These are phyloP conservation scores for Russula sp. DNA, from an alignment of 768 basidiomycete species.

Conservation along the genomic window DNA sequence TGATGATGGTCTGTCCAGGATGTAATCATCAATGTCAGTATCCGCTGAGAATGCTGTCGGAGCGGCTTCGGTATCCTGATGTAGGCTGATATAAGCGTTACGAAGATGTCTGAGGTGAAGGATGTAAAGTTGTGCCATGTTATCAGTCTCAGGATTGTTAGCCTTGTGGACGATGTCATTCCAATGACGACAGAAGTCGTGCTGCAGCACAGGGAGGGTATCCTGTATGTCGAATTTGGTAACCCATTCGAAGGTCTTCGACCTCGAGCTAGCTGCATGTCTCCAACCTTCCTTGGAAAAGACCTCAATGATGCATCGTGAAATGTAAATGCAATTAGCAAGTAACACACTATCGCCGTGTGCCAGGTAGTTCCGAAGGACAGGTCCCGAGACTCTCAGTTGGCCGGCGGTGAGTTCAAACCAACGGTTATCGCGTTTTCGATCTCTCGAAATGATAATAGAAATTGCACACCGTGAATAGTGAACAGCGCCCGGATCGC, in stretches of 20 bases:
- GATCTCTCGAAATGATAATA: background rate
- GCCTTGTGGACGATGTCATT: background rate
- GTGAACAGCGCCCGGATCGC: background rate
- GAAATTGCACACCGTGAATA: background rate
- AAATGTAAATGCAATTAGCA: background rate
- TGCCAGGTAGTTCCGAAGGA: background rate
- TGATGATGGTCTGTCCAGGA: background rate
- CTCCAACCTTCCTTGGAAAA: background rate
- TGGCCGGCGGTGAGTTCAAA: background rate
- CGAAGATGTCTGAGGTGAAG: background rate
- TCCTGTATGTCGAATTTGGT: background rate
- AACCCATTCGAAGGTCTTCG: background rate
- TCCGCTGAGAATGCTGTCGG: background rate
- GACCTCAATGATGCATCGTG: background rate
- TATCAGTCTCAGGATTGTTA: background rate
- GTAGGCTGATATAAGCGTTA: background rate
- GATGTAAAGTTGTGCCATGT: background rate
- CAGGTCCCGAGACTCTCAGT: background rate
- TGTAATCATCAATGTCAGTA: background rate
- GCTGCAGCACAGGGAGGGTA: background rate
- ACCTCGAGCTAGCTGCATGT: background rate
- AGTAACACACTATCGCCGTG: conserved; percentile 2
- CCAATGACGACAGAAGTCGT: background rate
- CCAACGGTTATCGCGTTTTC: background rate
- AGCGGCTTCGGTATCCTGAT: background rate